Base-by-base conservation (phyloP, 2,329 filamentous ascomycete genomes). In the Rosellinia necatrix region DNA sequence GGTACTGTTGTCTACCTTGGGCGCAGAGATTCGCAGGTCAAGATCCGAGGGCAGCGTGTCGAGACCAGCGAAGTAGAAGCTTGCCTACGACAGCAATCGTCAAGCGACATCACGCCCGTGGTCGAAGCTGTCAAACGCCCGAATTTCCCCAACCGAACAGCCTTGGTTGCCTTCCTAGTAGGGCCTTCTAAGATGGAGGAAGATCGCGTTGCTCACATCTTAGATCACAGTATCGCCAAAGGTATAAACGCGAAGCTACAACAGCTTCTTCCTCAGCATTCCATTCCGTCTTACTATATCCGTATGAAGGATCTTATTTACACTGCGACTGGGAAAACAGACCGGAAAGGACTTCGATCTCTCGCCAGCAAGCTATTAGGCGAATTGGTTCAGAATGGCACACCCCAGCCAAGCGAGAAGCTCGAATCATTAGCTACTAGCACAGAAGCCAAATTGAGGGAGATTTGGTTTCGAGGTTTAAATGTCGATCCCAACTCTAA, bases 11-110 rank as follows among this genome's bases (percentile, higher is more conserved):
- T 25, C 9, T 53, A 34, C 30, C 35, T 53, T 12, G 54, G 54
- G 22, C 49, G 54, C 10, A 6, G 35, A 22, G 54, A 57, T 29
- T 40, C 29, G 13, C 54, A 57, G 27, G 54, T 57, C 15, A 57
- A 57, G 54, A 49, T 57, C 15, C 27, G 30, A 7, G 54, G 54
- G 8, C 54, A 57, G 43, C 49, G 54, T 8, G 43, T 57, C 3
- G 54, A 57, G 37, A 32, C 32, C 6, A 19, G 38, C 37, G 54
- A 53, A 27, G 49, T 57, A 6, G 54, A 57, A 51, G 32, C 40
- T 19, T 12, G 41, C 41, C 27, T 56, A 38, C 40, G 53, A 34
- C 10, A 46, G 13, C 40, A 50, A 38, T 51, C 19, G 35, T 37
- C 41, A 4, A 17, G 22, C 17, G 13, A 47, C n/a, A 51, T 24